Base-by-base conservation (phyloP, 257 asterid species). In the Solanum tarijense region DNA sequence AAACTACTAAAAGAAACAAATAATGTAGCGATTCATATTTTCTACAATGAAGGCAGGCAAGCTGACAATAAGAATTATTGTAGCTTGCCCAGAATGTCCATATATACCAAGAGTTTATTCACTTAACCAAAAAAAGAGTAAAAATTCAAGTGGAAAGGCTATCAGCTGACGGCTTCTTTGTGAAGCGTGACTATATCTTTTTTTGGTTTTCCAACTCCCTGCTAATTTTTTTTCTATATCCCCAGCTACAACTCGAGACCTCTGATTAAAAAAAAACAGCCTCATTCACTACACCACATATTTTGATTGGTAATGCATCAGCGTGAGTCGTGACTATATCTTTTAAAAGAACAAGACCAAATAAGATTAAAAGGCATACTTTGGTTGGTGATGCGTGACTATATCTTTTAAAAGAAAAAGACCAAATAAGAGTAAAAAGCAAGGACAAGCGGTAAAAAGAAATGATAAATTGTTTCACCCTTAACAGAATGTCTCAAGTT, bases 171-270 rank as follows among this genome's bases (percentile, higher is more conserved):
- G 65, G n/a, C 11, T 55, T 52, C 62, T 16, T 48, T 48, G 23
- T 48, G 9, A 48, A 14, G 23, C 62, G 4, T 52, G 62, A 20
- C n/a, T 52, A 52, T 18, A 52, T 16, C 7, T 18, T 52, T 52
- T 18, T 18, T 18, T 52, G n/a, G n/a, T 55, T 55, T 55, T 18
- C 11, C 65, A 55, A 18, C 65, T 55, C 65, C 11, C 2, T 7
- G 3, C 2, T 55, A 52, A 18, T 43, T 43, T 43, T 43, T 43
- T 43, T 55, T 55, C 20, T 0, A 46, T 13, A 46, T 46, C 20
- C 20, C 2, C 3, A 1, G 58, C 58, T 46, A 2, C 0, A 13
- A 46, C 0, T 13, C 7, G 20, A 46, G 3, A 2, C 3, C 20
- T 13, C 58, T 46, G 2, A 46, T 46, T 13, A 46, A 46, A 1